A percentile compares a stretch with the other conserved stretches of the same genome.
These are phyloP conservation scores for Polymyxa betae DNA, from an alignment of 208 protist species.

Conservation along the genomic window DNA sequence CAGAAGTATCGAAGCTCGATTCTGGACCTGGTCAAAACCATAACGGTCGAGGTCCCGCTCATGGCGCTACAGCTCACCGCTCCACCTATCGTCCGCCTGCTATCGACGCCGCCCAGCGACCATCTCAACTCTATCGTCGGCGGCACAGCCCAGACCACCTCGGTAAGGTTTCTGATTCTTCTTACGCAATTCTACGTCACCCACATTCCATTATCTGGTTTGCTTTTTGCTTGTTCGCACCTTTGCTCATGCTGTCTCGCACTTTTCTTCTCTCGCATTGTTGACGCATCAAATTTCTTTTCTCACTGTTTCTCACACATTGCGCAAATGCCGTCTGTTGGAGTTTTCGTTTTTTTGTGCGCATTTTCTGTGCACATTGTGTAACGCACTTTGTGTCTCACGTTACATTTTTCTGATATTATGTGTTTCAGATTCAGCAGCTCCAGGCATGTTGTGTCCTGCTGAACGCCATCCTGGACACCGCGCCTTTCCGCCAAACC, in stretches of 20 bases:
- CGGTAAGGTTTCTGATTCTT: no score
- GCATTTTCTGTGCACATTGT: not conserved
- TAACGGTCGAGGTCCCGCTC: slow-evolving; percentile 1
- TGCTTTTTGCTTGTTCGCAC: no score
- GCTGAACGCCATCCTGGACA: not conserved
- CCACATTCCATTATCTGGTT: no score
- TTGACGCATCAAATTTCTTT: no score
- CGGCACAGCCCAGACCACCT: not conserved
- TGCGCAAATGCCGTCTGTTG: no score
- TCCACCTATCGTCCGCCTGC: not conserved
- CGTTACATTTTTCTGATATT: no score
- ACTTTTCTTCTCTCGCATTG: no score
- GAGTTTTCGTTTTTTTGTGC: no score
- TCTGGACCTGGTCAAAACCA: not conserved
- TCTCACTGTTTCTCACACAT: no score
- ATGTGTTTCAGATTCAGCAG: not conserved
- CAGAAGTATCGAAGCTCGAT: slow-evolving; percentile 1
- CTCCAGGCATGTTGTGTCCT: not conserved
- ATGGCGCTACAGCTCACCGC: not conserved
- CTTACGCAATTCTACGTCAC: no score
- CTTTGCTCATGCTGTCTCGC: no score
- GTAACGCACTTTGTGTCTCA: no score
- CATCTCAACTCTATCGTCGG: not conserved
- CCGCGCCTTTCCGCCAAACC: not conserved
- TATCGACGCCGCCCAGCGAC: not conserved